Evolutionary conservation across 441 rosid species (phyloP), one percentile per base, ranked within the genome.

Genomic region (Mallotus repandus): DNA sequence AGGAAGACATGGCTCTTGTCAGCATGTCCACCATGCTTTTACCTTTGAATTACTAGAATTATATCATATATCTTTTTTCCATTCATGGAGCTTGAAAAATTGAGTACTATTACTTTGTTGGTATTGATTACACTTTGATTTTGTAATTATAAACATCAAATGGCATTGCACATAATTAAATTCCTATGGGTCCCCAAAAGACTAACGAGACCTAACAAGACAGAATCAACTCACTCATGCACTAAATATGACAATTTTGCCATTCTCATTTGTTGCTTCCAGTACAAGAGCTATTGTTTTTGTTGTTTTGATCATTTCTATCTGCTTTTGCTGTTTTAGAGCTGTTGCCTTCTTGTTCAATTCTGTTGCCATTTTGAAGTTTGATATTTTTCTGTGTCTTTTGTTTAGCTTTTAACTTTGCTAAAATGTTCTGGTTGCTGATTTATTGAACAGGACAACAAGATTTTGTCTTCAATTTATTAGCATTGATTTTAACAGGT

Each of bases 191-290:
- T 50, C 38, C 58, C 32, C n/a, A 55, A n/a, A 53, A 9, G 9
- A 48, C 56, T 45, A 16, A 4, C 48, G 3, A 12, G 43, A 29
- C 49, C 49, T 16, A 38, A 63, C 11, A 22, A 70, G 2, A 9
- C 48, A 60, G 25, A 71, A n/a, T n/a, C 48, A 46, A 48, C 29
- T 48, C 49, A 35, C 38, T 19, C n/a, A 19, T 71, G 74, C 59
- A 29, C 68, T 25, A 13, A 12, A 9, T 62, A 49, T 25, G 29
- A 25, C 29, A 25, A 25, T 25, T 25, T 25, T 25, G 29, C 2
- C 29, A 25, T 25, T 25, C 29, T 25, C 29, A 25, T 25, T 25
- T 25, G 29, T 25, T 25, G 29, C 2, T 25, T 25, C 29, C 29
- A 25, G 1, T 25, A 25, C 29, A 25, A 25, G 29, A 25, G 29